phyloP scores from a whole-genome alignment of 1,284 basidiomycete genomes.

The Neotropicomus parvogracilis region DNA sequence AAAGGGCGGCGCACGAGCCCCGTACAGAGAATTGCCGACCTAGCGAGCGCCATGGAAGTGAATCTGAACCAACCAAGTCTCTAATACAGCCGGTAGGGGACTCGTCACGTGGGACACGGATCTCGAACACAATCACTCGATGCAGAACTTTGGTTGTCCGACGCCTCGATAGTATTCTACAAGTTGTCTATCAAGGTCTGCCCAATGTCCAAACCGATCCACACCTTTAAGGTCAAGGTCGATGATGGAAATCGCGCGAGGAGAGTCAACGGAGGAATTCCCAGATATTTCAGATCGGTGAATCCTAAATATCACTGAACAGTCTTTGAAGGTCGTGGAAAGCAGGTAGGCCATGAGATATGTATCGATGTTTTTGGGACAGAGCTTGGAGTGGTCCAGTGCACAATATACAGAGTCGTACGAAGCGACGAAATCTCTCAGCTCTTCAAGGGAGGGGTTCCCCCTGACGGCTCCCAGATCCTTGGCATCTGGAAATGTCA shows the following conservation, averaged over 20 bases:
- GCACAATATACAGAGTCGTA: conserved; percentile 42
- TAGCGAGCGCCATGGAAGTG: conserved; percentile 18
- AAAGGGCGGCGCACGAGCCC: background rate
- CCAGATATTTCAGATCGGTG: conserved; percentile 19
- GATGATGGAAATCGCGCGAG: conserved; percentile 62
- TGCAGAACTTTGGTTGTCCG: conserved; percentile 37
- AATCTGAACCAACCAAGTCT: background rate
- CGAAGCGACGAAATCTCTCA: conserved; percentile 52
- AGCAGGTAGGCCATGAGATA: conserved; percentile 76
- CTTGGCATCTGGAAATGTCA: conserved; percentile 13
- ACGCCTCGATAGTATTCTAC: conserved; percentile 44
- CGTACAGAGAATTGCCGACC: conserved; percentile 7
- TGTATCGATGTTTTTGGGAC: conserved; percentile 48
- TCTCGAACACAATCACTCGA: conserved; percentile 30
- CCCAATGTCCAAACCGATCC: conserved; percentile 67
- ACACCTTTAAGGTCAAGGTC: conserved; percentile 85
- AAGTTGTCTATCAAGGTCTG: conserved; percentile 69
- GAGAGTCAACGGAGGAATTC: conserved; percentile 6
- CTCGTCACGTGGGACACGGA: conserved; percentile 17
- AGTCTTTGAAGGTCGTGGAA: conserved; percentile 95
- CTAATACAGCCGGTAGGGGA: no score
- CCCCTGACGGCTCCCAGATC: conserved; percentile 7
- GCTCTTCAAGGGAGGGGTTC: conserved; percentile 56
- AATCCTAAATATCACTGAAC: conserved; percentile 76
- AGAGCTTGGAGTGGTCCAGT: conserved; percentile 39